phyloP scores from a whole-genome alignment of 2,329 filamentous ascomycete species.

The Raffaelea albimanens region DNA sequence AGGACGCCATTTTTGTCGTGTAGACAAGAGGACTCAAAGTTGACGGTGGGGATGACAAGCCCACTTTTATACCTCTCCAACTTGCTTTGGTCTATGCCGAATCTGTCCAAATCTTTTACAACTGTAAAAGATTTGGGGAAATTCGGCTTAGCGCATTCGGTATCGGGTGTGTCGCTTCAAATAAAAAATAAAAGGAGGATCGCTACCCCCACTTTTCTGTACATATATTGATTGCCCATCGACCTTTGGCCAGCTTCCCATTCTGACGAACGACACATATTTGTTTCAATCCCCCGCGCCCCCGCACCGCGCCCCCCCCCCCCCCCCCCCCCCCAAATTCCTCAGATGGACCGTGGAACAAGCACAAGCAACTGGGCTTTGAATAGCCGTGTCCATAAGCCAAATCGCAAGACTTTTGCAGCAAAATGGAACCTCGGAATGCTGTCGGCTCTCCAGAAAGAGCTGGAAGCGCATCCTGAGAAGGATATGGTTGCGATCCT shows the following conservation, averaged over 20 bases:
- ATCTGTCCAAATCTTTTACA: background rate
- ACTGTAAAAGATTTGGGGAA: constrained; percentile 1
- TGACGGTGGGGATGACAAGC: no score
- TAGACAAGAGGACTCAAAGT: background rate
- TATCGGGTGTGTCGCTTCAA: background rate
- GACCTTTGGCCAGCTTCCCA: no score
- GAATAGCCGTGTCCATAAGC: constrained; percentile 1
- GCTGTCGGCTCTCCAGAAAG: background rate
- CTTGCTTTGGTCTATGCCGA: no score
- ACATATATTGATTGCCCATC: no score
- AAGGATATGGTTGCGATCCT: background rate
- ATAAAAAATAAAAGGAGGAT: no score
- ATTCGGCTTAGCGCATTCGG: background rate
- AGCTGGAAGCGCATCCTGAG: background rate
- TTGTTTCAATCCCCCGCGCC: no score
- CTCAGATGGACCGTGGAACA: no score
- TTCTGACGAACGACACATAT: no score
- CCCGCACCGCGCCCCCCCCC: no score
- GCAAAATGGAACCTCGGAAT: background rate
- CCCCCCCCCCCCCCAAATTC: no score
- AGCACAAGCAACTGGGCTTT: background rate
- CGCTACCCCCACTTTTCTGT: background rate
- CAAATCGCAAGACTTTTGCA: background rate
- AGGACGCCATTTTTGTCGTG: background rate
- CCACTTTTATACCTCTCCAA: no score